Evolutionary conservation across 2,329 filamentous ascomycete species (phyloP).

Genomic region (Calonectria hongkongensis): DNA sequence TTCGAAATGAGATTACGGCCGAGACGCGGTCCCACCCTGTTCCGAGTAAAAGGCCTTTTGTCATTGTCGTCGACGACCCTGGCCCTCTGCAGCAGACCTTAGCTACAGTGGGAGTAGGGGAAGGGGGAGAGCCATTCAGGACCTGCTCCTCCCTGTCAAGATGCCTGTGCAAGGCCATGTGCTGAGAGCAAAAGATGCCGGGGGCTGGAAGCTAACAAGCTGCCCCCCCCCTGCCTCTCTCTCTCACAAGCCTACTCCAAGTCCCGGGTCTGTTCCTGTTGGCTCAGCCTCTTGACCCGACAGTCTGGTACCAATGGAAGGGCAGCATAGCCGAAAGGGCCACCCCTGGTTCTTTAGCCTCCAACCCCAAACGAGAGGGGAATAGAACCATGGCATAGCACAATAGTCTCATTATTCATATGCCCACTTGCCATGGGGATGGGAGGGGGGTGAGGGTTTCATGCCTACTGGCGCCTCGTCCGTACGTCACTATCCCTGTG

Average conservation of each 20-base stretch:
- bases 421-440: not conserved
- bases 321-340: constrained; percentile 30
- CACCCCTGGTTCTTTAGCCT: constrained; percentile 20
- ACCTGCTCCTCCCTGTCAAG: constrained; percentile 15
- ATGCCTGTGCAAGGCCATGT: constrained; percentile 16
- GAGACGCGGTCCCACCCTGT: constrained; percentile 19
- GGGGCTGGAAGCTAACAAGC: constrained; percentile 12
- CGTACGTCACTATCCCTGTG: constrained; percentile 20
- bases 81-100: constrained; percentile 2
- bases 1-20: constrained; percentile 22
- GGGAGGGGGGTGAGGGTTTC: not conserved
- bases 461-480: constrained; percentile 9
- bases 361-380: constrained; percentile 37
- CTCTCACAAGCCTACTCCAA: not conserved
- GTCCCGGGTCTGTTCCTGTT: constrained; percentile 44
- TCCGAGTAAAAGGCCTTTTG: constrained; percentile 10
- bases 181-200: not conserved
- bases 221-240: no score
- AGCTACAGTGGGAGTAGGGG: no score
- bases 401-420: constrained; percentile 25
- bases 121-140: not conserved
- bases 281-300: constrained; percentile 45
- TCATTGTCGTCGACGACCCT: not conserved
- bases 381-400: constrained; percentile 4
- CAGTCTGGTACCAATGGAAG: constrained; percentile 44